phyloP scores from a whole-genome alignment of 257 asterid genomes.

The Coffea eugenioides region DNA sequence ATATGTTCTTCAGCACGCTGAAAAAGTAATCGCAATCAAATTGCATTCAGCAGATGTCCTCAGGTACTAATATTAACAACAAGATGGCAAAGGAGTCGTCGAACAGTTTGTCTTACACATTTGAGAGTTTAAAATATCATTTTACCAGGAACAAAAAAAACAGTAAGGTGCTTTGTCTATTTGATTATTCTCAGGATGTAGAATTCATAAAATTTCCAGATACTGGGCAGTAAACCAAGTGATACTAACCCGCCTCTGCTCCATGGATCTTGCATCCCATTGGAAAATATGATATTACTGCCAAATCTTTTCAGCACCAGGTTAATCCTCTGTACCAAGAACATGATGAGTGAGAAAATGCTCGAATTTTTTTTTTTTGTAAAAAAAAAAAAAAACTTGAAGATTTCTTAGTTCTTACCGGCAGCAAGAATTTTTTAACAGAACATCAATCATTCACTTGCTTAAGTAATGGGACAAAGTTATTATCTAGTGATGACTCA shows the following conservation, averaged over 20 bases:
- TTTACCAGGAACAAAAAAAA: too few relatives aligned
- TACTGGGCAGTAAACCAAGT: too few relatives aligned
- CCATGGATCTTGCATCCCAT: slow-evolving; percentile 84
- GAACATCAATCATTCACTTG: neutral
- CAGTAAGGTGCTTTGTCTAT: too few relatives aligned
- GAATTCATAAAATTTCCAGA: too few relatives aligned
- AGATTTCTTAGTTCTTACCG: neutral
- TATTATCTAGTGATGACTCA: slow-evolving; percentile 21
- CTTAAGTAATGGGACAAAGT: neutral
- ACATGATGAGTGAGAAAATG: neutral
- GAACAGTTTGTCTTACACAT: too few relatives aligned
- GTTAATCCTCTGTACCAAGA: slow-evolving; percentile 42
- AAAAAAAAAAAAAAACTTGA: too few relatives aligned
- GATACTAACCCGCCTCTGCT: slow-evolving; percentile 71
- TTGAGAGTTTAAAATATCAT: too few relatives aligned
- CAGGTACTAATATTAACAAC: too few relatives aligned
- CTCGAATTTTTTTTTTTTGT: neutral
- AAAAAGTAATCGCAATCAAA: neutral
- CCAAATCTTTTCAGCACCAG: slow-evolving; percentile 65
- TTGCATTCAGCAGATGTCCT: neutral
- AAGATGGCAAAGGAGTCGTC: too few relatives aligned
- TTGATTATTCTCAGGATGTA: too few relatives aligned
- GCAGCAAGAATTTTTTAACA: neutral
- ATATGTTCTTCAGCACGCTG: slow-evolving; percentile 65
- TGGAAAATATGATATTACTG: slow-evolving; percentile 75